phyloP scores from a whole-genome alignment of 495 filamentous ascomycete species.

The Elasticomyces elasticus region DNA sequence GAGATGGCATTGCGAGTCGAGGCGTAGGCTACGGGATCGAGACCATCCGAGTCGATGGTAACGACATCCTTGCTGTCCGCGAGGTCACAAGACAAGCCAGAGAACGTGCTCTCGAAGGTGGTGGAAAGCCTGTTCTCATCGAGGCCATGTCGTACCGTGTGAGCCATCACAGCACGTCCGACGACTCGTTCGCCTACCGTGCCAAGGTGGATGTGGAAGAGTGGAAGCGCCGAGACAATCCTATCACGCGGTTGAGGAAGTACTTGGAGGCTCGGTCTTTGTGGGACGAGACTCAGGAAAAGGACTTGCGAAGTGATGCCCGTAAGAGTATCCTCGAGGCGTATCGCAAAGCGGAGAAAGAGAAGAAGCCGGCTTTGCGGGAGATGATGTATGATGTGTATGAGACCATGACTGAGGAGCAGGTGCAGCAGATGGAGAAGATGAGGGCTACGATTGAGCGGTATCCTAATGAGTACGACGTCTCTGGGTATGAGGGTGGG shows the following conservation, averaged over 20 bases:
- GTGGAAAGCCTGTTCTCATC: constrained; percentile 72
- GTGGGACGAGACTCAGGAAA: constrained; percentile 80
- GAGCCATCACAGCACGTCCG: constrained; percentile 92
- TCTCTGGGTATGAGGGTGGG: constrained; percentile 67
- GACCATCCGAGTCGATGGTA: constrained; percentile 91
- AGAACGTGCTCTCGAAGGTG: constrained; percentile 62
- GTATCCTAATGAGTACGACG: constrained; percentile 91
- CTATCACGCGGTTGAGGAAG: constrained; percentile 81
- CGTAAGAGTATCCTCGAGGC: constrained; percentile 66
- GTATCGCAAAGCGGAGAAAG: constrained; percentile 76
- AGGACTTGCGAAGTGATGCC: constrained; percentile 54
- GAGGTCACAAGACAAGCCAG: constrained; percentile 74
- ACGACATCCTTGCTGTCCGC: constrained; percentile 90
- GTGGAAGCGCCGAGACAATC: constrained; percentile 94
- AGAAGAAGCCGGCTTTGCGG: constrained; percentile 74
- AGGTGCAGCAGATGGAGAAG: constrained; percentile 65
- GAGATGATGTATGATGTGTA: constrained; percentile 81
- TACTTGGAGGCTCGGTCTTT: constrained; percentile 72
- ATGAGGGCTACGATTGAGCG: constrained; percentile 65
- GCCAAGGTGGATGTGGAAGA: constrained; percentile 92
- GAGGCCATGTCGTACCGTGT: constrained; percentile 98
- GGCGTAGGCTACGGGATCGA: constrained; percentile 97
- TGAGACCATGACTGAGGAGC: constrained; percentile 74
- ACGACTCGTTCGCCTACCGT: constrained; percentile 94
- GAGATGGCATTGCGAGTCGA: constrained; percentile 89